These are phyloP conservation scores for Ophiocordyceps australis DNA, from an alignment of 2,329 filamentous ascomycete genomes.

Conservation along the genomic window DNA sequence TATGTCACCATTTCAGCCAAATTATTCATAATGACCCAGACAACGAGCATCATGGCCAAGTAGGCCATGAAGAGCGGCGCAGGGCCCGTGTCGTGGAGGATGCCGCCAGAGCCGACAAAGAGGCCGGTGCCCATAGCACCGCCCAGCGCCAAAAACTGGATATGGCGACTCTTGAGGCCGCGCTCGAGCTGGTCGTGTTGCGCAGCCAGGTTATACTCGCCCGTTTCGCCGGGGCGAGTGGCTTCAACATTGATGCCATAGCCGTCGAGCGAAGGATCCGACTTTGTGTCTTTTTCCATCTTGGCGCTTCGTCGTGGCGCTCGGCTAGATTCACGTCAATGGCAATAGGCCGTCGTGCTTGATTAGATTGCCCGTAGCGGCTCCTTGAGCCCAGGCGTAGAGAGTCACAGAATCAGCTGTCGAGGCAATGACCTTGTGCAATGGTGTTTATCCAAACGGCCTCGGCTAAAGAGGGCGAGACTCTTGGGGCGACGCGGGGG, in stretches of 20 bases:
- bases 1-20: slow-evolving; percentile 37
- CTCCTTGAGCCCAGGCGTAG: too few species aligned
- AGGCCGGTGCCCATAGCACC: slow-evolving; percentile 46
- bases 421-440: too few species aligned
- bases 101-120: slow-evolving; percentile 41
- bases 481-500: too few species aligned
- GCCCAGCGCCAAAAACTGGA: slow-evolving; percentile 38
- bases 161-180: slow-evolving; percentile 39
- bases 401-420: too few species aligned
- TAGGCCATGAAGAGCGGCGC: slow-evolving; percentile 57
- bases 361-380: too few species aligned
- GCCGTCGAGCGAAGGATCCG: slow-evolving; percentile 4
- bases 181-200: slow-evolving; percentile 29
- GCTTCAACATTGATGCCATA: slow-evolving; percentile 10
- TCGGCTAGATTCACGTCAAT: too few species aligned
- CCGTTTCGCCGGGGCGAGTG: slow-evolving; percentile 5
- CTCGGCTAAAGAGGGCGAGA: too few species aligned
- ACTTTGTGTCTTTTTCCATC: slow-evolving; percentile 1
- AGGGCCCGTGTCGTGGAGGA: slow-evolving; percentile 36
- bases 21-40: slow-evolving; percentile 35
- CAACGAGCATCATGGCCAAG: slow-evolving; percentile 31
- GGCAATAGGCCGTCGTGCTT: too few species aligned
- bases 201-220: slow-evolving; percentile 16
- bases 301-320: not conserved
- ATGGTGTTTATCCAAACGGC: too few species aligned